Conservation (phyloP, 106 monocot genomes). For the Dendrobium huoshanense region DNA sequence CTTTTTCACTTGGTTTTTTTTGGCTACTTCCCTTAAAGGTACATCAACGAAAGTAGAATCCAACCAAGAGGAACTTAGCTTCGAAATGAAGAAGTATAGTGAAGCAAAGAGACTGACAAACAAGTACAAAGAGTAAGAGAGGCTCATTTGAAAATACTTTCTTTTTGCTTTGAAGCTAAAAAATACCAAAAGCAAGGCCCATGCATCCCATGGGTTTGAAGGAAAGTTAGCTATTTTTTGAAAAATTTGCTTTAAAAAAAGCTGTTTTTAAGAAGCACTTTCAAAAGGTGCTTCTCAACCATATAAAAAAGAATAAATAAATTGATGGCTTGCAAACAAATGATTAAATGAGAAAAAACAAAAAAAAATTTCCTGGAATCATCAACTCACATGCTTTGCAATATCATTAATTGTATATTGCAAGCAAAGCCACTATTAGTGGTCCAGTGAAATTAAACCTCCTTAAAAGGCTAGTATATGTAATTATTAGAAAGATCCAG, state of each 20-base stretch:
- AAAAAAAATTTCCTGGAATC: neutral
- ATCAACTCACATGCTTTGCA: slow-evolving; percentile 1
- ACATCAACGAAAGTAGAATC: neutral
- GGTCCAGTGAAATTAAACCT: neutral
- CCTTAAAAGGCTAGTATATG: too few species aligned
- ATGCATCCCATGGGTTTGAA: too few species aligned
- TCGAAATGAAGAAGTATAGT: too few species aligned
- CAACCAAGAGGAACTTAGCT: neutral
- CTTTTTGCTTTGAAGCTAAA: too few species aligned
- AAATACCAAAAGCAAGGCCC: too few species aligned
- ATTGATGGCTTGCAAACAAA: neutral
- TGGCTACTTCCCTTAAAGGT: neutral
- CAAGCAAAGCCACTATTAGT: neutral
- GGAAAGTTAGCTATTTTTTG: too few species aligned
- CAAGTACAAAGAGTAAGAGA: too few species aligned
- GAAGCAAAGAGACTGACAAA: too few species aligned
- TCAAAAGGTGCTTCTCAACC: neutral
- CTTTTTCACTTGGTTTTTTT: neutral
- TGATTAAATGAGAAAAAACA: neutral
- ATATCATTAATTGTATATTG: neutral
- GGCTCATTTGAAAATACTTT: too few species aligned
- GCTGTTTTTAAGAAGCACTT: neutral
- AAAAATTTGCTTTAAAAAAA: too few species aligned
- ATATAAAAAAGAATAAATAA: neutral
- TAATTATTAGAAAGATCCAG: too few species aligned